These are phyloP conservation scores for Scedosporium dehoogii DNA, from an alignment of 2,329 filamentous ascomycete species.

Conservation along the genomic window DNA sequence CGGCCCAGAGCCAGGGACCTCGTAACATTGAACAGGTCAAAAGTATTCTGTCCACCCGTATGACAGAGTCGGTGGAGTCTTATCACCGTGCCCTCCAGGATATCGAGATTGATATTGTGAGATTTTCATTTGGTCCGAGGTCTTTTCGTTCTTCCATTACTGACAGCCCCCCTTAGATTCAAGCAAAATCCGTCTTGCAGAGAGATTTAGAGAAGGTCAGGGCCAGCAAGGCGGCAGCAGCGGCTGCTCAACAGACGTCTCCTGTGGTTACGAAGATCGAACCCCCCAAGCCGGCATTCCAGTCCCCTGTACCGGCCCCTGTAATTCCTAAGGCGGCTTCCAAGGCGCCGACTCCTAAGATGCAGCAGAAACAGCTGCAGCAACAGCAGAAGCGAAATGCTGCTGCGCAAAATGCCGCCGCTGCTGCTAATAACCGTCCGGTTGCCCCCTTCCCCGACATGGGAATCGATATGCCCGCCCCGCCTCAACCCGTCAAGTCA, in stretches of 20 bases:
- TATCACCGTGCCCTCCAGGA: conserved; percentile 47
- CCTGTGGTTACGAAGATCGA: background rate
- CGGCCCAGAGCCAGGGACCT: conserved; percentile 34
- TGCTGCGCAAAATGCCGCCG: background rate
- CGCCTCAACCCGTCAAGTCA: background rate
- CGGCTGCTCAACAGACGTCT: background rate
- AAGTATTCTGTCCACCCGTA: conserved; percentile 26
- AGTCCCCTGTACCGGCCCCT: background rate
- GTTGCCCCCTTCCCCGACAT: conserved; percentile 48
- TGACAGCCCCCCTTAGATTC: conserved; percentile 17
- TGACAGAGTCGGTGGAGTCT: conserved; percentile 33
- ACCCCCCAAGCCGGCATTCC: background rate
- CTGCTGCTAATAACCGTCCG: conserved; percentile 14
- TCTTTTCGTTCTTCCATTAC: background rate
- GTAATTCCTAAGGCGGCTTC: background rate
- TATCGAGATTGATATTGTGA: conserved; percentile 47
- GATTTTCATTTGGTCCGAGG: conserved; percentile 12
- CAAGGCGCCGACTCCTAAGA: conserved; percentile 8
- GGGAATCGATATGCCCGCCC: conserved; percentile 33
- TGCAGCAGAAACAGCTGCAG: conserved; percentile 10
- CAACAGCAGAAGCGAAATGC: conserved; percentile 8
- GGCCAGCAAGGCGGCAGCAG: conserved; percentile 14
- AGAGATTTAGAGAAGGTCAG: conserved; percentile 39
- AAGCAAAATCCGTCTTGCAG: conserved; percentile 43
- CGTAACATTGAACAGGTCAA: conserved; percentile 23